Base-by-base conservation (phyloP, 2,329 filamentous ascomycete genomes). In the Colletotrichum godetiae region DNA sequence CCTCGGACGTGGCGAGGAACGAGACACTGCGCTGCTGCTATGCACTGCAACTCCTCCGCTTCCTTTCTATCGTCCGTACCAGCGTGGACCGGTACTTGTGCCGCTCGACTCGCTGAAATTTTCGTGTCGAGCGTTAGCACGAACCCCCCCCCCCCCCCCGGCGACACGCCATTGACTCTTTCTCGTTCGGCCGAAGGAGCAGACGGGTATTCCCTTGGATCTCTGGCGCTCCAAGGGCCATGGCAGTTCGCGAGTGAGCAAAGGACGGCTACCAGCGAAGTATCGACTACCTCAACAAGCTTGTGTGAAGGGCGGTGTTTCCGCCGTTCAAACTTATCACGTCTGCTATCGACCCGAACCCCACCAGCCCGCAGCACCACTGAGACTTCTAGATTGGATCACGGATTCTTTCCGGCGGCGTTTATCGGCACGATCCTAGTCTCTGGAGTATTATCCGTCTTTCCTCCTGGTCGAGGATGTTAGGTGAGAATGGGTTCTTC, bases 271-370 rank as follows among this genome's bases (percentile, higher is more conserved):
- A 46, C 24, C 12, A 12, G 31, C 37, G 19, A 22, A 64, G 65
- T 58, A 63, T 29, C 24, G 31, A 52, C 35, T 72, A 72, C 52
- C 53, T 71, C 42, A 19, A 19, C 19, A 22, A 27, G 15, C 42
- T 27, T 27, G 7, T 12, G 35, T 19, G 24, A 35, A 33, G 52
- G 58, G 29, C 64, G 24, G 68, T 58, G 57, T 72, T 68, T 57
- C 58, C 37, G 57, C 58, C 27, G 49, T 68, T 72, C 57, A 63
- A 68, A 72, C 68, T 53, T 63, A 57, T 49, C 68, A 63, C 53
- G 64, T 58, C 58, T 63, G 64, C 57, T 63, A 53, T 72, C 52
- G 46, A 10, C 49, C 52, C 52, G 29, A 72, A 58, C 57, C 37
- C 58, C 64, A 37, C 58, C 29, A 58, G 46, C 58, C 52, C 52